Base-by-base conservation (phyloP, 2,329 filamentous ascomycete genomes). In the Pseudocercospora musae region DNA sequence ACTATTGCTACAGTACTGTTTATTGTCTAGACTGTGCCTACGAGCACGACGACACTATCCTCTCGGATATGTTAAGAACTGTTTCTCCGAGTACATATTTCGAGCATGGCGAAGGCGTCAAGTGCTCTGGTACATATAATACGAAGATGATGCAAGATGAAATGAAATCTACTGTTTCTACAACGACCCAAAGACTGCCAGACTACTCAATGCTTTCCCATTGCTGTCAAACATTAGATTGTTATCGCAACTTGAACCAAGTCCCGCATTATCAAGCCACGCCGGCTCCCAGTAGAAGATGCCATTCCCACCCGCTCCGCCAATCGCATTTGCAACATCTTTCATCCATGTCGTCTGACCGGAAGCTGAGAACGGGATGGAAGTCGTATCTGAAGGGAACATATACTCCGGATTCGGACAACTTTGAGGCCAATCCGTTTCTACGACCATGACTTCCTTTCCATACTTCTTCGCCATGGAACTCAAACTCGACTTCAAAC, bases 251-350 rank as follows among this genome's bases (percentile, higher is more conserved):
- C 67, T 70, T 58, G 66, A 70, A 8, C 71, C 72, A 53, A 72
- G 58, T 1, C 63, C 68, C 6, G 69, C 70, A 60, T 72, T 73
- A 37, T 70, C 66, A 21, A 73, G 46, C 70, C 70, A 74, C 4
- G 72, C 69, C 4, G 72, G 72, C 62, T 74, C 71, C 72, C 72
- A 75, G 59, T 74, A 74, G 52, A 70, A 70, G 20, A 73, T 25
- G 1, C 76, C 76, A 52, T 64, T 69, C 2, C 69, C 71, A 18
- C 69, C 70, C 20, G 65, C 66, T 9, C 44, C 54, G 37, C 66
- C 59, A 3, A 74, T 68, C 53, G 58, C 65, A 9, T 58, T 53
- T 33, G 70, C 67, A 13, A 75, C 68, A 58, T 69, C 68, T 23
- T 68, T 60, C 27, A 72, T 62, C 70, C 71, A 74, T 11, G 63